phyloP scores from a whole-genome alignment of 2,329 filamentous ascomycete species.

The Fusarium sp. region DNA sequence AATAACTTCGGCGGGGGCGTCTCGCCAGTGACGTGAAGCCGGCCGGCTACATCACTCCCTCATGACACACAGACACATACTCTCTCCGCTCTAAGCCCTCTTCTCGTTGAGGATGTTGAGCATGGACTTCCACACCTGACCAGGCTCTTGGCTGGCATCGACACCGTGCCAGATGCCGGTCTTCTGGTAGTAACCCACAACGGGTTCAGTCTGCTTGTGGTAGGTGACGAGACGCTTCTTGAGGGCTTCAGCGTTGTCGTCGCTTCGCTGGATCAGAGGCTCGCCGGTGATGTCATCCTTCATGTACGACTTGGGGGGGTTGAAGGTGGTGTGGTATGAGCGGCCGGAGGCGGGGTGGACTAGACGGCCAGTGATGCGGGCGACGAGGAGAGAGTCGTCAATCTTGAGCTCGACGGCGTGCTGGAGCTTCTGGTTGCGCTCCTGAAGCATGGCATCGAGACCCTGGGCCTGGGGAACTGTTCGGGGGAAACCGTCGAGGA shows the following conservation, averaged over 20 bases:
- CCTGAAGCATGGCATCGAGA: constrained; percentile 89
- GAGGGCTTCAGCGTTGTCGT: constrained; percentile 95
- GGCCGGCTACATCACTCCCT: background rate
- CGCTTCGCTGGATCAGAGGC: constrained; percentile 93
- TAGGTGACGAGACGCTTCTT: constrained; percentile 96
- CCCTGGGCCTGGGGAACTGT: constrained; percentile 96
- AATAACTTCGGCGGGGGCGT: constrained; percentile 36
- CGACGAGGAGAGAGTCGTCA: constrained; percentile 91
- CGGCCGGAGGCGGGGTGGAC: constrained; percentile 96
- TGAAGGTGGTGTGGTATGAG: constrained; percentile 98
- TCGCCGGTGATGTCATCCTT: constrained; percentile 97
- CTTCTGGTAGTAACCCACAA: constrained; percentile 96
- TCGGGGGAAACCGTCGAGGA: constrained; percentile 97
- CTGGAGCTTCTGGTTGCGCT: constrained; percentile 85
- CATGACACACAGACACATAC: constrained; percentile 27
- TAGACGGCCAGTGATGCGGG: constrained; percentile 95
- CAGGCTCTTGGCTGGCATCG: constrained; percentile 95
- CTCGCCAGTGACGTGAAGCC: constrained; percentile 48
- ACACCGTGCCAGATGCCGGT: constrained; percentile 97
- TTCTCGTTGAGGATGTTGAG: constrained; percentile 80
- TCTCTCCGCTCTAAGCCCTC: constrained; percentile 48
- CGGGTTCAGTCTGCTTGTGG: constrained; percentile 91
- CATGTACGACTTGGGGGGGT: constrained; percentile 94
- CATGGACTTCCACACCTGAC: constrained; percentile 94
- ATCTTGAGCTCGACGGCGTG: constrained; percentile 98